phyloP scores from a whole-genome alignment of 1,139 yeast genomes.

The Blastobotrys capitulatus region DNA sequence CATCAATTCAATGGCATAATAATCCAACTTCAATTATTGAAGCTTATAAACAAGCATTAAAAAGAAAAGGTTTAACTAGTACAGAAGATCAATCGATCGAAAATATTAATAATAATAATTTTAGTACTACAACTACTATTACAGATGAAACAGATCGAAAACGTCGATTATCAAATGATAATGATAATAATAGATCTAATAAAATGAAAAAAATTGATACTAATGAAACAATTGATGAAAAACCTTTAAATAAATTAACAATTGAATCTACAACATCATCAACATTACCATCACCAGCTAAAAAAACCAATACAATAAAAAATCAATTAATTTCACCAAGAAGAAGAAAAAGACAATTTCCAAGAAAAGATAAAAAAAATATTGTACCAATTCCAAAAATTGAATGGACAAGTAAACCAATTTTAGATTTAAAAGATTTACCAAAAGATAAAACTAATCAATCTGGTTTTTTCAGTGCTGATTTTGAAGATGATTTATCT shows the following conservation, averaged over 20 bases:
- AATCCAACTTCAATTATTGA: constrained; percentile 13
- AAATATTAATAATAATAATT: background rate
- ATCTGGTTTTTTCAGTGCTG: constrained; percentile 30
- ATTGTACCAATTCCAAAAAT: constrained; percentile 17
- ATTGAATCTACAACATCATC: no score
- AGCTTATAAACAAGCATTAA: constrained; percentile 15
- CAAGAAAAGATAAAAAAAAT: background rate
- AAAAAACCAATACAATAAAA: no score
- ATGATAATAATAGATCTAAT: background rate
- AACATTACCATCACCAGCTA: no score
- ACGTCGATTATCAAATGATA: background rate
- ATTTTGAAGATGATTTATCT: constrained; percentile 24
- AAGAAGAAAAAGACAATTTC: background rate
- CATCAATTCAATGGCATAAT: constrained; percentile 11
- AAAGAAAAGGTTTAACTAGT: constrained; percentile 5
- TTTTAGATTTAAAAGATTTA: constrained; percentile 24
- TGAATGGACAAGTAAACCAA: constrained; percentile 21
- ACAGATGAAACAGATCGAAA: constrained; percentile 2
- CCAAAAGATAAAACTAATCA: constrained; percentile 24
- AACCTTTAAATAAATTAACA: background rate
- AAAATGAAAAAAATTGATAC: background rate
- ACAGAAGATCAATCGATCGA: background rate
- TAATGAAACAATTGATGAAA: constrained; percentile 1
- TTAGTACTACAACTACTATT: background rate
- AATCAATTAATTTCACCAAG: background rate